Evolutionary conservation across 306 rosid species (phyloP), one percentile per base, ranked within the genome.

Genomic region (Sicyos baderoa): DNA sequence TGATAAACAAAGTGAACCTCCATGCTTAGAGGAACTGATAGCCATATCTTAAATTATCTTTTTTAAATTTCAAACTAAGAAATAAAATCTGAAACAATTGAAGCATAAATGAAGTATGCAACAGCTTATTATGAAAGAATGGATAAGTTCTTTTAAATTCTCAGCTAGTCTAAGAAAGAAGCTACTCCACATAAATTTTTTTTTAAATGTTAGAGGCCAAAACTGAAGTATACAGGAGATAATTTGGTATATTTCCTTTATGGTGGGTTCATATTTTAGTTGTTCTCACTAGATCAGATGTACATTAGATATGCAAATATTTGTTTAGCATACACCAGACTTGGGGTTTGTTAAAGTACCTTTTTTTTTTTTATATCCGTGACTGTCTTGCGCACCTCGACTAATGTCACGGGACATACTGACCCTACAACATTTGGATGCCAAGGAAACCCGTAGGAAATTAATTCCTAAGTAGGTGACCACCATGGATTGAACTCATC

Each of bases 231-330:
- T 29, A 8, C 16, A 17, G 5, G 40, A 8, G 50, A 61, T 35
- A 61, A 59, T 15, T 59, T 10, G 48, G 15, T 32, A 60, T 6
- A 35, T 61, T 17, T 63, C n/a, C 2, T 42, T 63, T 65, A 21
- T 65, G 35, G 25, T 40, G 52, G 68, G 51, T 37, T 37, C 68
- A 37, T 45, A 32, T 59, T 8, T 59, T 16, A 59, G 66, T 59
- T 8, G 12, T 59, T 37, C 47, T 6, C 22, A 14, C 18, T 3
- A 5, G 54, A 18, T 49, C 52, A 54, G 13, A 19, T 13, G 37
- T 32, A 5, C 65, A 58, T 55, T 60, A 35, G 7, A 42, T 63
- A 42, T 9, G 52, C 32, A 63, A 63, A 63, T 35, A 62, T 42
- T 29, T 10, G 14, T 63, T 18, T 63, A 42, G 6, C n/a, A 63